phyloP scores from a whole-genome alignment of 2,329 filamentous ascomycete species.

The Arthrobotrys musiformis region DNA sequence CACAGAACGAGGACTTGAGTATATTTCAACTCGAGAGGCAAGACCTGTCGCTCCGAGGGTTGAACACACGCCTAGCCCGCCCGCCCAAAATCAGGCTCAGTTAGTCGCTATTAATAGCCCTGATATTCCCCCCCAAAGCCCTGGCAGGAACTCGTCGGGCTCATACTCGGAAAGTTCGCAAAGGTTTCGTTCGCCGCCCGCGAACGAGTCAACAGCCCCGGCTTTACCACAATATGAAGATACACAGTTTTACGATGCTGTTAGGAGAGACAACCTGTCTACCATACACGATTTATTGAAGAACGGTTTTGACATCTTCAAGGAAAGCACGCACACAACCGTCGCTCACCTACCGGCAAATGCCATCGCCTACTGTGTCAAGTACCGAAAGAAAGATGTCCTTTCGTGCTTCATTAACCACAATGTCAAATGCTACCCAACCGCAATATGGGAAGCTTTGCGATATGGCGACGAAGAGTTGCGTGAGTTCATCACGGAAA shows the following conservation, averaged over 20 bases:
- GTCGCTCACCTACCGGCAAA: neutral
- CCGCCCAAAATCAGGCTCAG: neutral
- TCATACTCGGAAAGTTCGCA: too few relatives aligned
- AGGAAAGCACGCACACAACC: neutral
- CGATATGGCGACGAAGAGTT: constrained; percentile 3
- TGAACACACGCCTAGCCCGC: too few relatives aligned
- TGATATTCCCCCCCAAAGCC: neutral
- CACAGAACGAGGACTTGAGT: too few relatives aligned
- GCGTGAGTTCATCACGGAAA: neutral
- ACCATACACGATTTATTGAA: neutral
- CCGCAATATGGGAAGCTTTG: constrained; percentile 6
- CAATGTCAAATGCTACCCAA: constrained; percentile 1
- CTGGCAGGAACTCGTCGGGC: neutral
- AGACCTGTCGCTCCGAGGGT: too few relatives aligned
- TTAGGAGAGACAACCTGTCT: neutral
- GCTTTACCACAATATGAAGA: neutral
- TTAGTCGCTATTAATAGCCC: neutral
- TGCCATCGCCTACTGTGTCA: neutral
- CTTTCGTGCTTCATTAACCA: neutral
- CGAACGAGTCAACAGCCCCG: neutral
- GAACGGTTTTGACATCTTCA: constrained; percentile 1
- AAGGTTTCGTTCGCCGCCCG: neutral
- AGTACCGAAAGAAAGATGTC: neutral
- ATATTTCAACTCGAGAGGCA: too few relatives aligned
- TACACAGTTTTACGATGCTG: neutral